phyloP scores from a whole-genome alignment of 257 asterid species.

The Solanum appendiculatum region DNA sequence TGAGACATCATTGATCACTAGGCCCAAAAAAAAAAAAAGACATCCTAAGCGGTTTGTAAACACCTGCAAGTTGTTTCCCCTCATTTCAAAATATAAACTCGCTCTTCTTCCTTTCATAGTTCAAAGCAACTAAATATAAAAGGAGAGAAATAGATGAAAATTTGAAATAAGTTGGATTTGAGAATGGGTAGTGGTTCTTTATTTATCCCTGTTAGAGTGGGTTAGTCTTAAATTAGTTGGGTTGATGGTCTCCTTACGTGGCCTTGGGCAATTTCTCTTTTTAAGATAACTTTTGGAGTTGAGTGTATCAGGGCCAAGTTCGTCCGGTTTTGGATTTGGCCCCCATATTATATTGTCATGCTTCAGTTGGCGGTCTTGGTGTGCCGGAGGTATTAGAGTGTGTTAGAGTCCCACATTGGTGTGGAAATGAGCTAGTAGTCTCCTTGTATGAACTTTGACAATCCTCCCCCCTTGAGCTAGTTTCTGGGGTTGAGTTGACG shows the following conservation, averaged over 20 bases:
- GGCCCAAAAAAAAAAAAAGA: background rate
- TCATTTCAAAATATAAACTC: background rate
- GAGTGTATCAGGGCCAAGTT: background rate
- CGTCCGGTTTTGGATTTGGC: background rate
- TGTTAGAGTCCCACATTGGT: background rate
- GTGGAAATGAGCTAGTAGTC: background rate
- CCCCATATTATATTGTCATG: too few species aligned
- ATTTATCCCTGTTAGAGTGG: background rate
- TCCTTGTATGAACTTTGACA: background rate
- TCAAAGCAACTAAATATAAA: background rate
- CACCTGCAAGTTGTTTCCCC: background rate
- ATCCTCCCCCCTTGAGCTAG: background rate
- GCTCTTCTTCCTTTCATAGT: background rate
- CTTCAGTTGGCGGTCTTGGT: background rate
- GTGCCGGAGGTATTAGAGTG: background rate
- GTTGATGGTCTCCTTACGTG: background rate
- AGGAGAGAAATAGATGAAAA: background rate
- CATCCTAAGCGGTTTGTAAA: background rate
- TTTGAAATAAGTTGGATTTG: background rate
- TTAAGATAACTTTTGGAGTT: background rate
- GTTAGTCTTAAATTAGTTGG: background rate
- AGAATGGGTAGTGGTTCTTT: background rate
- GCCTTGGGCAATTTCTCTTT: background rate
- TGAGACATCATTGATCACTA: background rate
- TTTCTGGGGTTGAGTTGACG: background rate